Evolutionary conservation across 345 rosid species (phyloP).

Genomic region (Eucalyptus erythrocorys): DNA sequence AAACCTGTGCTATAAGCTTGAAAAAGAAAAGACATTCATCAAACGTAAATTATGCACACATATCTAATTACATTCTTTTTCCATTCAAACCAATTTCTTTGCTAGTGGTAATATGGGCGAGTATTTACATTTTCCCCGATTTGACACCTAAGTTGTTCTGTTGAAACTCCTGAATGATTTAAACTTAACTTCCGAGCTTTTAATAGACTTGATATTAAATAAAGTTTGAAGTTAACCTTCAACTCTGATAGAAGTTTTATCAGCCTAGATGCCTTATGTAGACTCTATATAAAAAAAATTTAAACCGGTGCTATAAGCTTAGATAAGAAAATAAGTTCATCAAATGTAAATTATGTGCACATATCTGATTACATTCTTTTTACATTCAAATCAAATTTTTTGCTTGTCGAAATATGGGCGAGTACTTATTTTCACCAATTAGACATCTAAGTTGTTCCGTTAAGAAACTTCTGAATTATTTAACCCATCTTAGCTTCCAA

Average conservation of each 20-base stretch:
- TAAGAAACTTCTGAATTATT: neutral
- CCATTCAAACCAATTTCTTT: neutral
- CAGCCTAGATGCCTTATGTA: neutral
- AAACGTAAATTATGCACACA: neutral
- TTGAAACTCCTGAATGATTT: neutral
- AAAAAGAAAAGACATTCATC: neutral
- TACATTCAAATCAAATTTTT: neutral
- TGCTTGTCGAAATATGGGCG: neutral
- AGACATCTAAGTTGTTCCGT: neutral
- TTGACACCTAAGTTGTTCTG: neutral
- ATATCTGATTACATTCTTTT: neutral
- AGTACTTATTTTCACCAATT: neutral
- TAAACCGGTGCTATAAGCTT: neutral
- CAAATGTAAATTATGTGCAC: neutral
- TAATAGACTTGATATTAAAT: neutral
- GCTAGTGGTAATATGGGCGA: neutral
- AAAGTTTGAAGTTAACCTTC: neutral
- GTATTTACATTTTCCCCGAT: neutral
- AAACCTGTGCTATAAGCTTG: neutral
- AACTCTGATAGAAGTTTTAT: neutral
- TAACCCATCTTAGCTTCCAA: neutral
- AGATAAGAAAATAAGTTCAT: neutral
- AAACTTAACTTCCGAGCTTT: neutral
- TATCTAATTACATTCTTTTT: neutral
- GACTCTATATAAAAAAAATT: neutral